phyloP scores from a whole-genome alignment of 148 eudicot genomes.

The Amaranthus cruentus region DNA sequence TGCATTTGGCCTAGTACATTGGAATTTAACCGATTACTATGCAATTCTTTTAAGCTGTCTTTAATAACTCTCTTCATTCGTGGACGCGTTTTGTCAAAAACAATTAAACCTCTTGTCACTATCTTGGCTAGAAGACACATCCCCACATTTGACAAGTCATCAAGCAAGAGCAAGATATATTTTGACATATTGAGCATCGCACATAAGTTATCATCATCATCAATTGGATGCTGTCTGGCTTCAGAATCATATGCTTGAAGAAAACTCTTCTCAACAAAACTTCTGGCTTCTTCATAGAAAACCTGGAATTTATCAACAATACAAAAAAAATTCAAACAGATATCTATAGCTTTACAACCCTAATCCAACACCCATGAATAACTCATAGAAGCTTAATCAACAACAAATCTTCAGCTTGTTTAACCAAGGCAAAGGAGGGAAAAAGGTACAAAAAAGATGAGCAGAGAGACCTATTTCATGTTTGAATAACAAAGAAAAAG shows the following conservation, averaged over 20 bases:
- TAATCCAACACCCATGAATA: neutral
- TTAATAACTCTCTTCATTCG: conserved; percentile 58
- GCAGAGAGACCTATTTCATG: too few species aligned
- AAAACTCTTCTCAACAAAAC: conserved; percentile 40
- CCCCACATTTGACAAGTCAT: conserved; percentile 59
- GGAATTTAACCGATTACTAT: conserved; percentile 16
- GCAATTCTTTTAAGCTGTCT: conserved; percentile 29
- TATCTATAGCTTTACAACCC: neutral
- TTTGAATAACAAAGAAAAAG: too few species aligned
- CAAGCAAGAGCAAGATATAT: conserved; percentile 38
- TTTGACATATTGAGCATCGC: conserved; percentile 21
- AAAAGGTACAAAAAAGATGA: too few species aligned
- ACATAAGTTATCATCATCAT: conserved; percentile 22
- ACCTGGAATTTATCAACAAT: conserved; percentile 36
- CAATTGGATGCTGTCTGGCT: conserved; percentile 8
- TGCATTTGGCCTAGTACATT: conserved; percentile 15
- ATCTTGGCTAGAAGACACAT: conserved; percentile 46
- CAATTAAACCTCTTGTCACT: conserved; percentile 38
- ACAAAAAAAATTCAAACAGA: neutral
- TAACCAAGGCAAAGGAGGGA: too few species aligned
- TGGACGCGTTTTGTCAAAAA: conserved; percentile 51
- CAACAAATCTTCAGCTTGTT: neutral
- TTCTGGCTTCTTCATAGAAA: conserved; percentile 47
- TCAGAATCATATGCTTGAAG: conserved; percentile 30
- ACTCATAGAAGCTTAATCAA: neutral